These are phyloP conservation scores for Linaria vulgaris DNA, from an alignment of 257 asterid genomes.

Conservation along the genomic window DNA sequence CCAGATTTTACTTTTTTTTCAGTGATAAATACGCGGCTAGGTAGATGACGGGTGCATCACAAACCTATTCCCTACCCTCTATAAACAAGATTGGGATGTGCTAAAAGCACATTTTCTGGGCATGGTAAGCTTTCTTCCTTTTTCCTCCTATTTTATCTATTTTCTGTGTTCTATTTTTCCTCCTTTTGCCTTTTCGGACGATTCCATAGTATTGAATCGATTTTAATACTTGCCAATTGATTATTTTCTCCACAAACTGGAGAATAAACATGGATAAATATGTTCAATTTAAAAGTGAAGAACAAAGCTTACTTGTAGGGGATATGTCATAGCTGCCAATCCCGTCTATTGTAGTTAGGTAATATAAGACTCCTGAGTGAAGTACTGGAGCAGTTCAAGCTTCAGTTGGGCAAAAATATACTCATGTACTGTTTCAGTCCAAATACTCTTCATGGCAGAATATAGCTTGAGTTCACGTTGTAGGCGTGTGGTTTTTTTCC, in stretches of 20 bases:
- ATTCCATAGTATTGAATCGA: constrained; percentile 8
- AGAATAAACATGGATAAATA: constrained; percentile 8
- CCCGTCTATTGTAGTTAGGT: neutral
- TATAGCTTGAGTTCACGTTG: constrained; percentile 18
- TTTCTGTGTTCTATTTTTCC: constrained; percentile 16
- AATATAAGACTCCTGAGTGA: neutral
- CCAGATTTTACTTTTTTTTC: constrained; percentile 21
- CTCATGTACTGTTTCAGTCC: neutral
- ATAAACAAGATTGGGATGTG: constrained; percentile 87
- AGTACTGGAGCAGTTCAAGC: constrained; percentile 4
- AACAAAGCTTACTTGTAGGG: constrained; percentile 15
- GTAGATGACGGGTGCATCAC: constrained; percentile 88
- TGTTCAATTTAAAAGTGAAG: constrained; percentile 1
- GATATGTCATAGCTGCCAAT: constrained; percentile 6
- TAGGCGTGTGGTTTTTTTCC: too few species aligned
- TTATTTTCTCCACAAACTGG: constrained; percentile 10
- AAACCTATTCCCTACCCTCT: constrained; percentile 67
- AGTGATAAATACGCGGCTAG: constrained; percentile 41
- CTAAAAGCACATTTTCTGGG: constrained; percentile 97
- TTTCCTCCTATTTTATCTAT: neutral
- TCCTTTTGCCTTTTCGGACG: constrained; percentile 7
- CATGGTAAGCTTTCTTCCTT: constrained; percentile 59
- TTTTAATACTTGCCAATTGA: constrained; percentile 7
- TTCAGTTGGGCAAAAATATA: neutral
- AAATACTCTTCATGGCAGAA: constrained; percentile 25